These are phyloP conservation scores for Rhodomyrtus psidioides DNA, from an alignment of 441 rosid species.

Conservation along the genomic window DNA sequence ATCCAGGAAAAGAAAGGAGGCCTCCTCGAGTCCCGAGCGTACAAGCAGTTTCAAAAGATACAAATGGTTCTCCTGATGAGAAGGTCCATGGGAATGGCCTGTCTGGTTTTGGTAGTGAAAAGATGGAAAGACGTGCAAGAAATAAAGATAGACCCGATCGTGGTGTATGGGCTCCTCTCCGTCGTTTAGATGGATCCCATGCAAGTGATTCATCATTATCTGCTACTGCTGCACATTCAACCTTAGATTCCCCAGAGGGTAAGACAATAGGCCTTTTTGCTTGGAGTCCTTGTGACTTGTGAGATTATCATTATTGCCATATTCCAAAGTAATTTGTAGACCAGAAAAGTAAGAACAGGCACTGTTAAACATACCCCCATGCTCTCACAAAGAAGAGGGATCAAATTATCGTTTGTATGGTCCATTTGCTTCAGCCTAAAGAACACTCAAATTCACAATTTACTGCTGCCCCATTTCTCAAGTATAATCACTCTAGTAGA, in stretches of 20 bases:
- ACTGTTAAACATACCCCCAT: neutral
- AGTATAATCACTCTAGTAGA: neutral
- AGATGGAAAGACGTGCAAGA: conserved; percentile 49
- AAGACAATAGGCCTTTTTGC: neutral
- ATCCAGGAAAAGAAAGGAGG: conserved; percentile 40
- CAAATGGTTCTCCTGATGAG: conserved; percentile 39
- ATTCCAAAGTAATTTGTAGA: neutral
- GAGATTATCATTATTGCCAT: neutral
- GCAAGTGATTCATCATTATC: conserved; percentile 44
- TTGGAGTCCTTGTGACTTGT: neutral
- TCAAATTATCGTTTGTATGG: neutral
- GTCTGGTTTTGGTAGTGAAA: conserved; percentile 32
- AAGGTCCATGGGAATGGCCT: conserved; percentile 32
- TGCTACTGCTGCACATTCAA: conserved; percentile 29
- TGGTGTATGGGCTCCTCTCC: conserved; percentile 52
- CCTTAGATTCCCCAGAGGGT: conserved; percentile 49
- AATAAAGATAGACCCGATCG: conserved; percentile 68
- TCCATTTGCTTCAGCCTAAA: neutral
- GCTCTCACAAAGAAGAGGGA: neutral
- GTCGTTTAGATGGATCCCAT: conserved; percentile 51
- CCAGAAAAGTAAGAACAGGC: neutral
- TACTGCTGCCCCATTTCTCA: neutral
- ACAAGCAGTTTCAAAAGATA: conserved; percentile 31
- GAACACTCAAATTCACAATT: neutral
- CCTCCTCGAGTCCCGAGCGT: conserved; percentile 38